A percentile compares a stretch with the other conserved stretches of the same genome.
These are phyloP conservation scores for Digitaria exilis DNA, from an alignment of 202 grass and related monocot genomes.

Conservation along the genomic window DNA sequence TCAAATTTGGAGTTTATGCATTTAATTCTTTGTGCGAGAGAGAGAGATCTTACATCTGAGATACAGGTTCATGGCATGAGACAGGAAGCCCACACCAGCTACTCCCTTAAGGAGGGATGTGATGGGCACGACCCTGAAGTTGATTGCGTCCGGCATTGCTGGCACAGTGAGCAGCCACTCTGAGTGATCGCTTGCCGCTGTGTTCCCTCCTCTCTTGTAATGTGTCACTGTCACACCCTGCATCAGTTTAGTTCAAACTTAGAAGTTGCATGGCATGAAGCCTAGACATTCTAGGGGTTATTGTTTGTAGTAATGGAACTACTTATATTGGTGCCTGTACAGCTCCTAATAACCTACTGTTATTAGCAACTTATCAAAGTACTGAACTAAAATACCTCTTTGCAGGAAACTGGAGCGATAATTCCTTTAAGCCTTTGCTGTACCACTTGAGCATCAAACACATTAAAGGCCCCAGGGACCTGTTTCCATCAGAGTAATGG, in stretches of 20 bases:
- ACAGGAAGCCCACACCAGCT: slow-evolving; percentile 68
- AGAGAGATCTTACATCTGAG: slow-evolving; percentile 95
- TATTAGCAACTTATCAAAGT: neutral
- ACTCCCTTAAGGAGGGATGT: slow-evolving; percentile 80
- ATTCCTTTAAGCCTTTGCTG: slow-evolving; percentile 52
- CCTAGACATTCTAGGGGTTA: neutral
- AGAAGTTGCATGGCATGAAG: neutral
- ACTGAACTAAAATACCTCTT: slow-evolving; percentile 55
- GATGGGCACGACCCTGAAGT: slow-evolving; percentile 81
- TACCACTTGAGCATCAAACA: slow-evolving; percentile 60
- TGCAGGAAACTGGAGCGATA: slow-evolving; percentile 54
- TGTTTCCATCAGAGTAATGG: slow-evolving; percentile 39
- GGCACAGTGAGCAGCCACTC: slow-evolving; percentile 88
- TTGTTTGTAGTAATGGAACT: neutral
- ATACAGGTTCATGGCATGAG: slow-evolving; percentile 94
- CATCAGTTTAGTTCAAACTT: neutral
- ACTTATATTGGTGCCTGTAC: neutral
- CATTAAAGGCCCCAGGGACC: slow-evolving; percentile 86
- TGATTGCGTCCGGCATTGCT: slow-evolving; percentile 63
- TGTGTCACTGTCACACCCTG: slow-evolving; percentile 86
- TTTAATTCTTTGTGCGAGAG: too few species aligned
- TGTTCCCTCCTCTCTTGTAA: slow-evolving; percentile 79
- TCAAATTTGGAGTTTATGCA: neutral
- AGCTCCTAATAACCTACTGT: neutral
- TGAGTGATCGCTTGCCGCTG: slow-evolving; percentile 57